Evolutionary conservation across 225 moss, liverwort and hornwort genomes (phyloP), one percentile per base, ranked within the genome.

Genomic region (Takakia lepidozioides): DNA sequence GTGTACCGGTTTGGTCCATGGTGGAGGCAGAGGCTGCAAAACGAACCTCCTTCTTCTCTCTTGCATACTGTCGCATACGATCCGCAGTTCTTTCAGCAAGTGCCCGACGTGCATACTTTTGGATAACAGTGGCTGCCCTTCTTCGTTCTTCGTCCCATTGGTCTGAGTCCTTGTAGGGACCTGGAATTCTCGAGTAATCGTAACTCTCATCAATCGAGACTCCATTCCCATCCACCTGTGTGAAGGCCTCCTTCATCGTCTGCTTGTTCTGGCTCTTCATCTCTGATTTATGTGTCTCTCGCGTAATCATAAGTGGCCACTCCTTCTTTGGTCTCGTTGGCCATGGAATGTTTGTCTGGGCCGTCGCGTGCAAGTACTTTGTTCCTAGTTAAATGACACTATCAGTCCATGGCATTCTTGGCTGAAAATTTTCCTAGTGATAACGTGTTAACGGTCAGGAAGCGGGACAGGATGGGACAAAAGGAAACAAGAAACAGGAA

Each of bases 71-170:
- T 28, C 72, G 64, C 42, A 81, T 75, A 51, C 65, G 67, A 40
- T 61, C 56, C 14, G 81, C 68, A 26, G 67, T 57, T 2, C 72
- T 57, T 1, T 57, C 51, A 28, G 76, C 71, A 11, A 72, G 75
- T 2, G 61, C 52, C 7, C 75, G 24, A 4, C 81, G 81, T 0
- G 62, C 67, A 38, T 81, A 68, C 37, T 72, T 68, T 27, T 81
- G 81, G n/a, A 81, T 81, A 15, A 75, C 62, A 8, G 67, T 66
- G 1, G 69, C 81, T 25, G 81, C 81, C 25, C 62, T 57, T 24
- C 61, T 4, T 7, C 68, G 61, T 43, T 68, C 67, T 18, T 51
- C 22, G 7, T 68, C 68, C 81, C 81, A 75, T 24, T 72, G 58
- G 27, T 68, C 75, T 0, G 81, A 72, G 29, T 57, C 65, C 25